Conservation (phyloP, 2,329 filamentous ascomycete species). For the Podosphaera fusca region DNA sequence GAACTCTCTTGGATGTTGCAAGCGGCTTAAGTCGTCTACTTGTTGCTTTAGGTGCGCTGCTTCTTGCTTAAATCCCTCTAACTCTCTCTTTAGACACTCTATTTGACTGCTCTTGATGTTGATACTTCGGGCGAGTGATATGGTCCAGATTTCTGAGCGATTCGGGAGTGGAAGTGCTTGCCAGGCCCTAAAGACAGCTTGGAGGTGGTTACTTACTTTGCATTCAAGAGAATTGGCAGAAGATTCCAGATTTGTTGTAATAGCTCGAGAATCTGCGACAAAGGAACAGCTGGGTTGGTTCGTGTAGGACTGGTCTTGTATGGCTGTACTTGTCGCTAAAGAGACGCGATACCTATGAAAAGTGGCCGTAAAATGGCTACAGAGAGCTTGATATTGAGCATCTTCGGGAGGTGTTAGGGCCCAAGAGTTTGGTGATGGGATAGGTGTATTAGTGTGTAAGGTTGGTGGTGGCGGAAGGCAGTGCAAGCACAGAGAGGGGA, state of each 20-base stretch:
- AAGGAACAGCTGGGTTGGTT: background rate
- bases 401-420: slow-evolving; percentile 53
- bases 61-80: slow-evolving; percentile 26
- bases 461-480: slow-evolving; percentile 63
- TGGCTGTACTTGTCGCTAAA: slow-evolving; percentile 24
- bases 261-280: slow-evolving; percentile 15
- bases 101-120: slow-evolving; percentile 30
- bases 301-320: slow-evolving; percentile 25
- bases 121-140: slow-evolving; percentile 37
- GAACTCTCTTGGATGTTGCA: slow-evolving; percentile 37
- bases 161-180: slow-evolving; percentile 32
- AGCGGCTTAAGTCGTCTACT: slow-evolving; percentile 32
- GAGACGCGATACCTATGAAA: slow-evolving; percentile 41
- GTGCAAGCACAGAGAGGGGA: slow-evolving; percentile 62
- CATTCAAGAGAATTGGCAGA: slow-evolving; percentile 30
- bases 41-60: slow-evolving; percentile 31
- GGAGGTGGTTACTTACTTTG: slow-evolving; percentile 49
- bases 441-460: slow-evolving; percentile 53
- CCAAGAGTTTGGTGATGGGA: slow-evolving; percentile 59
- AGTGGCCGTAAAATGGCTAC: slow-evolving; percentile 39
- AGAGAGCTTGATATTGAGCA: slow-evolving; percentile 51
- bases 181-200: slow-evolving; percentile 62
- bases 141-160: slow-evolving; percentile 33
- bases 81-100: slow-evolving; percentile 24
- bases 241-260: slow-evolving; percentile 16